Conservation (phyloP, 75 land plant species). For the Cunninghamia lanceolata region DNA sequence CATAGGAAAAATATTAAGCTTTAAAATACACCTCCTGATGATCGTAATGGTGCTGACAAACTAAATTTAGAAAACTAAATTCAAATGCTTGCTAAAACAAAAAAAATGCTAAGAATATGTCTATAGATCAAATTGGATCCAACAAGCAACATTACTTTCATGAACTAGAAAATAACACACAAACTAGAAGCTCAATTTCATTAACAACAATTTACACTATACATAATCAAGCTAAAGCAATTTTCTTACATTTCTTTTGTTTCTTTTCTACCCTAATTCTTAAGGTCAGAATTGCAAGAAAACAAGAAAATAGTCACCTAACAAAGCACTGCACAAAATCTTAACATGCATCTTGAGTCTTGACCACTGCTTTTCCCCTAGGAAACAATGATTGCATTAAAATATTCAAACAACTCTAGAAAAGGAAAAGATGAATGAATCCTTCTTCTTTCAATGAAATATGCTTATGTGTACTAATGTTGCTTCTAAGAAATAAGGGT, state of each 20-base stretch:
- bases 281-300: constrained; percentile 4
- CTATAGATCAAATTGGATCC: neutral
- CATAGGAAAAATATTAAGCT: neutral
- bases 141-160: neutral
- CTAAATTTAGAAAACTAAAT: constrained; percentile 19
- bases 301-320: neutral
- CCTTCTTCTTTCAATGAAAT: neutral
- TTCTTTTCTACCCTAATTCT: constrained; percentile 2
- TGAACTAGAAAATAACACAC: neutral
- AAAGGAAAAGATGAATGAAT: neutral
- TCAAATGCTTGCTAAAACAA: neutral
- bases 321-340: neutral
- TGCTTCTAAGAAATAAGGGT: neutral
- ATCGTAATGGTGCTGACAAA: constrained; percentile 70
- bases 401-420: neutral
- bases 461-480: neutral
- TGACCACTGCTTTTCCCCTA: neutral
- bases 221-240: neutral
- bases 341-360: neutral
- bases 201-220: neutral
- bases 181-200: neutral
- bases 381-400: neutral
- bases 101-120: neutral
- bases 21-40: constrained; percentile 49
- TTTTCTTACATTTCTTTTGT: constrained; percentile 12